Evolutionary conservation across 2,329 filamentous ascomycete species (phyloP).

Genomic region (Metarhizium anisopliae): DNA sequence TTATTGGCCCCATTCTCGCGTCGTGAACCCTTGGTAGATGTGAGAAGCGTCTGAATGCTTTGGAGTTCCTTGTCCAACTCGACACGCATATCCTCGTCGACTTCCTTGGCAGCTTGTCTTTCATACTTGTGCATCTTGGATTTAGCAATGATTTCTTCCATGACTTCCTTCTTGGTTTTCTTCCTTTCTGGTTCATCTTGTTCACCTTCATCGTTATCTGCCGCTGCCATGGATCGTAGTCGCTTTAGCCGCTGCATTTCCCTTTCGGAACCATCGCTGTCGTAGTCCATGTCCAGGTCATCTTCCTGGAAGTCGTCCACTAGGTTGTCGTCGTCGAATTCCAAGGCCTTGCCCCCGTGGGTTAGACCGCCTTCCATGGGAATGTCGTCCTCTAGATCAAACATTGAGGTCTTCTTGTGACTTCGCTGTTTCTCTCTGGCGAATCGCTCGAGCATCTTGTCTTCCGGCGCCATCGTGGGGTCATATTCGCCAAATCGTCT

Average conservation of each 20-base stretch:
- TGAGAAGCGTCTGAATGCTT: constrained; percentile 66
- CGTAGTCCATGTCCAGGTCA: constrained; percentile 54
- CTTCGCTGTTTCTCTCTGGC: constrained; percentile 75
- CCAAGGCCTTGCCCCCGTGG: constrained; percentile 70
- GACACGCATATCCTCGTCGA: constrained; percentile 79
- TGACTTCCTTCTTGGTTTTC: constrained; percentile 93
- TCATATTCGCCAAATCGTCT: constrained; percentile 94
- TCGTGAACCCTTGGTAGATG: constrained; percentile 33
- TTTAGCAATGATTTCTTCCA: constrained; percentile 96
- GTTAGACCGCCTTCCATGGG: constrained; percentile 58
- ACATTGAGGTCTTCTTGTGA: constrained; percentile 70
- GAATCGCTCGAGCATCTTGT: constrained; percentile 85
- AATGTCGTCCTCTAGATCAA: constrained; percentile 73
- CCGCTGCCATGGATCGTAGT: constrained; percentile 35
- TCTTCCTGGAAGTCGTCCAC: constrained; percentile 74
- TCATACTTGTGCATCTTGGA: constrained; percentile 94
- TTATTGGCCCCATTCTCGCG: constrained; percentile 17
- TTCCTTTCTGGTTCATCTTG: constrained; percentile 67
- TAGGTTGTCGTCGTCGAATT: constrained; percentile 44
- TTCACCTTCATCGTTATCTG: constrained; percentile 36
- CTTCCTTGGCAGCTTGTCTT: constrained; percentile 83
- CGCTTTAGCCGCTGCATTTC: constrained; percentile 48
- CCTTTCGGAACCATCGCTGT: constrained; percentile 46
- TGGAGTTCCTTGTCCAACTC: constrained; percentile 78
- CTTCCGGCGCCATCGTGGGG: constrained; percentile 84